Evolutionary conservation across 208 protist genomes (phyloP).

Genomic region (Crithidia bombi): DNA sequence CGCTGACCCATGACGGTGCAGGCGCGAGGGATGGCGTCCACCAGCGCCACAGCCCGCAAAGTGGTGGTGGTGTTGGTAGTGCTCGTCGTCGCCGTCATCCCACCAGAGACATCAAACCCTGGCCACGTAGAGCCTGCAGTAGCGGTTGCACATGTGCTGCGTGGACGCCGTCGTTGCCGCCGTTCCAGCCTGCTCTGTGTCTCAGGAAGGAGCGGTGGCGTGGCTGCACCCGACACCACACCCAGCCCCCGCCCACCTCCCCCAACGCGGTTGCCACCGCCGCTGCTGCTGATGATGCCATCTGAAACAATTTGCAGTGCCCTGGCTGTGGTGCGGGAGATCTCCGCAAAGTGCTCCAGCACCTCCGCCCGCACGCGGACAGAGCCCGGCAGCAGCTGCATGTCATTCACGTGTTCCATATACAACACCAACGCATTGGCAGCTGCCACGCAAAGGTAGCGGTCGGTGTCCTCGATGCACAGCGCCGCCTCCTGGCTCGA

Average conservation of each 20-base stretch:
- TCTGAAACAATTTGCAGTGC: conserved; percentile 64
- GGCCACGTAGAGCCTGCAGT: neutral
- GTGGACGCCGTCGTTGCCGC: neutral
- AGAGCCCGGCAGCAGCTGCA: conserved; percentile 67
- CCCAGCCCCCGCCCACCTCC: neutral
- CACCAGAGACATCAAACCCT: neutral
- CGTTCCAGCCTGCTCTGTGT: neutral
- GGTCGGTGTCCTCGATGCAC: conserved; percentile 63
- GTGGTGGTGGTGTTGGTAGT: neutral
- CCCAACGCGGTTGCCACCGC: neutral
- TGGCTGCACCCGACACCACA: neutral
- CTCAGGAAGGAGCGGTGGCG: neutral
- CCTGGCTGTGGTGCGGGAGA: conserved; percentile 63
- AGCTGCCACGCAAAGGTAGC: conserved; percentile 81
- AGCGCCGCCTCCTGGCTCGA: conserved; percentile 41
- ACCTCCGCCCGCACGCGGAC: conserved; percentile 66
- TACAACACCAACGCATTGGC: conserved; percentile 79
- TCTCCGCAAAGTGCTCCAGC: conserved; percentile 75
- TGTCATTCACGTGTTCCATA: conserved; percentile 75
- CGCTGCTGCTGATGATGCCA: neutral
- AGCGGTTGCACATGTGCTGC: neutral
- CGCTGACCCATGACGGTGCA: conserved; percentile 78
- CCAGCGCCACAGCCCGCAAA: conserved; percentile 41
- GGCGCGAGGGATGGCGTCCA: conserved; percentile 65
- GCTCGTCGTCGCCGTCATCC: neutral